Evolutionary conservation across 192 early-diverging fungal genomes (phyloP).

Genomic region (Globomyces pollinis-pini): DNA sequence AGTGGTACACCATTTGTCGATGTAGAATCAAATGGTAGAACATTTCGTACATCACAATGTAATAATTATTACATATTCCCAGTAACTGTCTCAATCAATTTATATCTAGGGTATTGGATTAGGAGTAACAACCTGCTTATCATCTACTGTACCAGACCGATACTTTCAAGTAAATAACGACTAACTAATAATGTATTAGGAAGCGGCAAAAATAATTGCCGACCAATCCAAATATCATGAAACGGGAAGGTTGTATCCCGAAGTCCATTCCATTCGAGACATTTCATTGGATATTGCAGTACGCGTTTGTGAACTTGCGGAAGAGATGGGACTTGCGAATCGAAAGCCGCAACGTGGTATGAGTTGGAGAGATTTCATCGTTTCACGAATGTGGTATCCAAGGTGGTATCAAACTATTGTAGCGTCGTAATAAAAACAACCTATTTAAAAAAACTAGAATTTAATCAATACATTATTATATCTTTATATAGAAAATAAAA

Average conservation of each 20-base stretch:
- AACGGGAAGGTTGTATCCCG: neutral
- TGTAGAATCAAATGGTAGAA: neutral
- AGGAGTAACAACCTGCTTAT: constrained; percentile 4
- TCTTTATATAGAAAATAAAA: too few relatives aligned
- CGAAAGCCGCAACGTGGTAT: constrained; percentile 3
- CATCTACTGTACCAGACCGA: constrained; percentile 3
- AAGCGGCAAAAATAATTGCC: constrained; percentile 1
- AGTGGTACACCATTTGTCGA: constrained; percentile 8
- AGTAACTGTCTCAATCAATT: too few relatives aligned
- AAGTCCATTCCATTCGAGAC: constrained; percentile 8
- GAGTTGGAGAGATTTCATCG: constrained; percentile 6
- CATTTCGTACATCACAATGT: neutral
- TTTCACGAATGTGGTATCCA: constrained; percentile 10
- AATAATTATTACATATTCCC: constrained; percentile 11
- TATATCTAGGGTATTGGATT: constrained; percentile 6
- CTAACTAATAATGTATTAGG: too few relatives aligned
- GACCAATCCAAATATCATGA: neutral
- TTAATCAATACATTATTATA: too few relatives aligned
- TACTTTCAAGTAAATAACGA: too few relatives aligned
- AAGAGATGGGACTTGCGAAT: constrained; percentile 8
- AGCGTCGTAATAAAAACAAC: neutral
- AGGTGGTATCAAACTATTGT: neutral
- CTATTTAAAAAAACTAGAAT: neutral
- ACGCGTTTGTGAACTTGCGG: constrained; percentile 3
- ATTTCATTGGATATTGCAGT: neutral